These are phyloP conservation scores for Rhodotorula sp. DNA, from an alignment of 1,284 basidiomycete genomes.

Conservation along the genomic window DNA sequence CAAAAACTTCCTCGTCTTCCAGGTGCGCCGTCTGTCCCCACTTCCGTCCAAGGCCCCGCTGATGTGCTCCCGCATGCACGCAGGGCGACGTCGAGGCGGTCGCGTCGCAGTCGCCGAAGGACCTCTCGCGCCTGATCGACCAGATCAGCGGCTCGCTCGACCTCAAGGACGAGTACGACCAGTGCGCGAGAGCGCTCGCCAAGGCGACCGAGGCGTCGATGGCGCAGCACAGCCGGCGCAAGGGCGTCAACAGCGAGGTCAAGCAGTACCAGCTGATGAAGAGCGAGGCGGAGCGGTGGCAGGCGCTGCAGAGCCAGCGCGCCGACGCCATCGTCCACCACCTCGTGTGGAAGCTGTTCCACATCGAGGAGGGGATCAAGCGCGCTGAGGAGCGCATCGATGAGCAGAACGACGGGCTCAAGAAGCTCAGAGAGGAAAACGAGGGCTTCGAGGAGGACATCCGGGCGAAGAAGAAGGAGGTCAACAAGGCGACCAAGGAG, in stretches of 20 bases:
- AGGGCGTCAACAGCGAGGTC: slow-evolving; percentile 91
- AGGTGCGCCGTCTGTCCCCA: slow-evolving; percentile 50
- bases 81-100: slow-evolving; percentile 94
- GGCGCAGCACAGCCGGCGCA: slow-evolving; percentile 87
- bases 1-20: slow-evolving; percentile 99
- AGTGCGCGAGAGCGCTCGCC: slow-evolving; percentile 81
- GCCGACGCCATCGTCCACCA: slow-evolving; percentile 79
- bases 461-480: slow-evolving; percentile 72
- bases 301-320: slow-evolving; percentile 70
- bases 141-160: slow-evolving; percentile 91
- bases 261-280: slow-evolving; percentile 98
- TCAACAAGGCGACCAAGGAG: slow-evolving; percentile 72
- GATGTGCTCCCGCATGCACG: background rate
- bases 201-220: slow-evolving; percentile 90
- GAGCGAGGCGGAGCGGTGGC: slow-evolving; percentile 86
- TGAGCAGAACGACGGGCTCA: slow-evolving; percentile 68
- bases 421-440: slow-evolving; percentile 68
- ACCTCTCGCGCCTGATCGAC: slow-evolving; percentile 87
- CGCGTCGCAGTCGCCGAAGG: slow-evolving; percentile 89
- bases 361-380: slow-evolving; percentile 80
- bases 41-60: background rate
- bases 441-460: slow-evolving; percentile 64
- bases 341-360: slow-evolving; percentile 84
- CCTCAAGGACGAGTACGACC: slow-evolving; percentile 83
- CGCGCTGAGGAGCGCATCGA: slow-evolving; percentile 69